Base-by-base conservation (phyloP, 192 early-diverging fungal genomes). In the Diversispora eburnea region DNA sequence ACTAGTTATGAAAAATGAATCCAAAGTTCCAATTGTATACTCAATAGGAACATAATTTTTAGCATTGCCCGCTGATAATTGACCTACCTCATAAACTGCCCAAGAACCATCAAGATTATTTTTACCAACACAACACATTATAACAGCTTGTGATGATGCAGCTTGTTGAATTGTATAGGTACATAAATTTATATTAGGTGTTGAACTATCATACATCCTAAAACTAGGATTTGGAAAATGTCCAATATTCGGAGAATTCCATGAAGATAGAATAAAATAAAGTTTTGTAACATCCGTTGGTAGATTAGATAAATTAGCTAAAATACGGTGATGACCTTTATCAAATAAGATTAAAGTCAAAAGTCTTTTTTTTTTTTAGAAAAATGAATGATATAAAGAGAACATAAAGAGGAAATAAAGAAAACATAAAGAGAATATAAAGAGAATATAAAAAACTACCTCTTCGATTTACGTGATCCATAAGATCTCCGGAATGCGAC, bases 191-290 rank as follows among this genome's bases (percentile, higher is more conserved):
- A 49, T 25, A 49, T 69, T 17, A 20, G 75, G 68, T 52, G 42
- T 59, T n/a, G 39, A 12, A 33, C 10, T 10, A 63, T 76, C 75
- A 61, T 56, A 71, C 59, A 76, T 47, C 42, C 51, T 61, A 57
- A 76, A 76, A 12, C 25, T 52, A 51, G 75, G 75, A 10, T 57
- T 76, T 15, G 39, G 54, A 72, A 61, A 76, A 12, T 63, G 41
- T 3, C 67, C 67, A 51, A 76, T 76, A 49, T 74, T 72, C 13
- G 57, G 57, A 8, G 75, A 58, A 41, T 60, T 51, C 54, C 45
- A 76, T 67, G 75, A 39, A 17, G 52, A 58, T 25, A 76, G 17
- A 13, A 76, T 63, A 76, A 76, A 76, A 51, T 72, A 76, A 13
- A 76, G 42, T 19, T 76, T 74, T 49, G 59, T 61, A 17, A 76